These are phyloP conservation scores for Parathielavia hyrcaniae DNA, from an alignment of 495 filamentous ascomycete species.

Conservation along the genomic window DNA sequence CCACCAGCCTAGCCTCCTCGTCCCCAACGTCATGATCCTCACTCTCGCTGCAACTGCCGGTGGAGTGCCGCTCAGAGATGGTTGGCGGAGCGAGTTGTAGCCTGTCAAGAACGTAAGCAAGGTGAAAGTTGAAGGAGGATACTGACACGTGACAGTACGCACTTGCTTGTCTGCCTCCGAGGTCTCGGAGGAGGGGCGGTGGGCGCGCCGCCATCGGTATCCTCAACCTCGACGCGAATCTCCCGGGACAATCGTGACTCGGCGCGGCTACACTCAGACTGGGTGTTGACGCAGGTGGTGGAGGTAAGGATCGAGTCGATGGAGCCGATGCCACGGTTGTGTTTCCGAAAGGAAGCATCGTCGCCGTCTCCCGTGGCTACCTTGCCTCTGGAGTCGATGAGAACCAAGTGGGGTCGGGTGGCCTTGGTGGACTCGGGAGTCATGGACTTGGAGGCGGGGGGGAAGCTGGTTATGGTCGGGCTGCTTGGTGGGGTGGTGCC, in stretches of 20 bases:
- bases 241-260: slow-evolving; percentile 28
- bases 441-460: slow-evolving; percentile 10
- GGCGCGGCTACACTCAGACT: slow-evolving; percentile 31
- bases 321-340: slow-evolving; percentile 28
- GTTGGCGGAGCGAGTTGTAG: slow-evolving; percentile 10
- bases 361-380: slow-evolving; percentile 5
- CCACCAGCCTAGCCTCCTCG: slow-evolving; percentile 22
- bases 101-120: slow-evolving; percentile 9
- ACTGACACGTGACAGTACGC: neutral
- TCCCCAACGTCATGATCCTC: slow-evolving; percentile 17
- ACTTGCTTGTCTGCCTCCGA: slow-evolving; percentile 5
- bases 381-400: slow-evolving; percentile 14
- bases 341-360: slow-evolving; percentile 22
- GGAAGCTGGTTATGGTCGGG: slow-evolving; percentile 21
- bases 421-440: slow-evolving; percentile 18
- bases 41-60: slow-evolving; percentile 7
- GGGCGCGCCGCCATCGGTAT: slow-evolving; percentile 10
- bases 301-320: slow-evolving; percentile 33
- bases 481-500: slow-evolving; percentile 30
- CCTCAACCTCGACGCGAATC: slow-evolving; percentile 19
- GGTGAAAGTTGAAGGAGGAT: neutral
- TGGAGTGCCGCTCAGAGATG: slow-evolving; percentile 7
- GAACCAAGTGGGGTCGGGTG: slow-evolving; percentile 15
- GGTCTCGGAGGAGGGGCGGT: neutral
- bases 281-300: slow-evolving; percentile 33